Conservation (phyloP, 441 rosid species). For the Bocquillonia castaneifolia region DNA sequence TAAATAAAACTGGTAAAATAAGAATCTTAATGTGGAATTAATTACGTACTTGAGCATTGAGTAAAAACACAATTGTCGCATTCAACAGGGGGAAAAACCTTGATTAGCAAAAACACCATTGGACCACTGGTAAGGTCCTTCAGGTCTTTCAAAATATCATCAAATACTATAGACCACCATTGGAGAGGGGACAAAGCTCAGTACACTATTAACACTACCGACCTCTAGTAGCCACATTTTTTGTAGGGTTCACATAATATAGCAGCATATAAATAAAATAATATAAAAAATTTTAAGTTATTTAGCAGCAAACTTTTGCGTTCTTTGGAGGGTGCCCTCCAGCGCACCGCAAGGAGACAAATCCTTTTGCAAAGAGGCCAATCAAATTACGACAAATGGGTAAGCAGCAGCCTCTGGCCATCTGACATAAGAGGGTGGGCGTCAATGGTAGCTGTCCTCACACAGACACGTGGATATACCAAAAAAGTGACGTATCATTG, state of each 20-base stretch:
- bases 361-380: slow-evolving; percentile 11
- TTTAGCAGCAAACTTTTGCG: no score
- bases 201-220: background rate
- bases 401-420: slow-evolving; percentile 19
- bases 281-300: no score
- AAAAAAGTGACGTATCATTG: no score
- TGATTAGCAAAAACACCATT: no score
- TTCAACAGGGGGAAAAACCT: slow-evolving; percentile 2
- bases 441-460: background rate
- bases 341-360: slow-evolving; percentile 8
- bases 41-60: no score
- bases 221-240: slow-evolving; percentile 27
- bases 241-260: slow-evolving; percentile 20
- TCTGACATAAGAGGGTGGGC: background rate
- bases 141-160: slow-evolving; percentile 12
- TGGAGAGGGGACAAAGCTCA: background rate
- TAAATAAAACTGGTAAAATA: background rate
- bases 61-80: background rate
- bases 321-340: slow-evolving; percentile 20
- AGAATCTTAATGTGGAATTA: background rate
- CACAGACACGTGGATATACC: slow-evolving; percentile 14
- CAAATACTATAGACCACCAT: background rate
- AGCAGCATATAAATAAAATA: no score
- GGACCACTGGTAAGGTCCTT: slow-evolving; percentile 4
- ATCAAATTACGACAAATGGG: slow-evolving; percentile 18